Evolutionary conservation across 164 flowering plant genomes (phyloP), one percentile per base, ranked within the genome.

Genomic region (Tetrastigma voinierianum): DNA sequence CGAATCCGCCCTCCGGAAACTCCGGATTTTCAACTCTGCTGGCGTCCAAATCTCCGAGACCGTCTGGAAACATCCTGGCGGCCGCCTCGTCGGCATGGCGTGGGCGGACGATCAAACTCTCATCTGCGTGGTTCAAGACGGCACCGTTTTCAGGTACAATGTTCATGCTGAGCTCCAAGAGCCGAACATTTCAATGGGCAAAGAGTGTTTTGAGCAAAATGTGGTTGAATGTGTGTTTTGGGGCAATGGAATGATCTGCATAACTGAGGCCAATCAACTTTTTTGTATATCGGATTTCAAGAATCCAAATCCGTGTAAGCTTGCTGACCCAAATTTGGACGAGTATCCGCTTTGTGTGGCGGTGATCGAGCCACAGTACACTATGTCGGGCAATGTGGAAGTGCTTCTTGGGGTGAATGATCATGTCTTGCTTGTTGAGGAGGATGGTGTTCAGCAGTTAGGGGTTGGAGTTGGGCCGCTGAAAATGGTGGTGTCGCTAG

Each of bases 141-240:
- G 97, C 13, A 87, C 96, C 1, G 75, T 90, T 10, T n/a, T n/a
- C 59, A 73, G 87, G 10, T 92, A 86, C 71, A 76, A 85, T 64
- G 49, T 88, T 66, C 90, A 82, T 55, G 88, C 88, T 0, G 93
- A 89, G 81, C 68, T 78, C n/a, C 65, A 76, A 32, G 83, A 78
- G 16, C 89, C 97, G 1, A 77, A 57, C 10, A 32, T 84, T 19
- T 86, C 98, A 10, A 70, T 95, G 77, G 98, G 97, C 3, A 72
- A 67, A 17, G 98, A 89, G 71, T 88, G 95, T 61, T 90, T 81
- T 61, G 90, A 85, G 74, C 83, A 87, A 64, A 95, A 80, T 67
- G 95, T 95, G 53, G 91, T 85, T 5, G 98, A 92, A 57, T 92
- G 97, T 72, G 82, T 92, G 65, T 95, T 92, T 67, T 95, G 97